Evolutionary conservation across 768 basidiomycete species (phyloP).

Genomic region (Paxillus rubicundulus): DNA sequence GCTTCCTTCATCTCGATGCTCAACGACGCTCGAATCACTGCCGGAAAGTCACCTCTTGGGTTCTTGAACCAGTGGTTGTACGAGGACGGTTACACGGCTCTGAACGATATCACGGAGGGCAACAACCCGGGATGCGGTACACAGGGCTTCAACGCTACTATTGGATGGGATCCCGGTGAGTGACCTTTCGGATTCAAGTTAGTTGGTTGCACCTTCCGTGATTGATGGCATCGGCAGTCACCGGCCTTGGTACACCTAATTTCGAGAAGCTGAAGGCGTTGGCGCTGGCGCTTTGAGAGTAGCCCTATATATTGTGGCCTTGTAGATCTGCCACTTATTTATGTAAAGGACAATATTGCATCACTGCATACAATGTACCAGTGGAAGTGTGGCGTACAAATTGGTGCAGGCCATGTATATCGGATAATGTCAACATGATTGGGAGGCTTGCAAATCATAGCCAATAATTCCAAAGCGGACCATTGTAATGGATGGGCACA

Average conservation of each 20-base stretch:
- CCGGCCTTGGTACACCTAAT: conserved; percentile 55
- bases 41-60: conserved; percentile 46
- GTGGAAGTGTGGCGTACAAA: no score
- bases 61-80: conserved; percentile 69
- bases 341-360: conserved; percentile 50
- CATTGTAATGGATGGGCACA: no score
- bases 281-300: conserved; percentile 21
- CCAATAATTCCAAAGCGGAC: no score
- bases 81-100: conserved; percentile 22
- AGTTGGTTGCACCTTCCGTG: conserved; percentile 1
- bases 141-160: conserved; percentile 57
- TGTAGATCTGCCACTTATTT: conserved; percentile 13
- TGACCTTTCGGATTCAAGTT: not conserved
- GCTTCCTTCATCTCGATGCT: conserved; percentile 62
- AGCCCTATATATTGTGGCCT: no score
- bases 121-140: conserved; percentile 63
- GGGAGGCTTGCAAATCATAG: no score
- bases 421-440: no score
- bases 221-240: conserved; percentile 35
- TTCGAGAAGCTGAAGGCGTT: conserved; percentile 45
- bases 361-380: no score
- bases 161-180: conserved; percentile 61
- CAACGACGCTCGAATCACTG: conserved; percentile 56
- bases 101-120: conserved; percentile 61
- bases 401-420: no score